Conservation (phyloP, 495 filamentous ascomycete species). For the Jackrogersella multiformis region DNA sequence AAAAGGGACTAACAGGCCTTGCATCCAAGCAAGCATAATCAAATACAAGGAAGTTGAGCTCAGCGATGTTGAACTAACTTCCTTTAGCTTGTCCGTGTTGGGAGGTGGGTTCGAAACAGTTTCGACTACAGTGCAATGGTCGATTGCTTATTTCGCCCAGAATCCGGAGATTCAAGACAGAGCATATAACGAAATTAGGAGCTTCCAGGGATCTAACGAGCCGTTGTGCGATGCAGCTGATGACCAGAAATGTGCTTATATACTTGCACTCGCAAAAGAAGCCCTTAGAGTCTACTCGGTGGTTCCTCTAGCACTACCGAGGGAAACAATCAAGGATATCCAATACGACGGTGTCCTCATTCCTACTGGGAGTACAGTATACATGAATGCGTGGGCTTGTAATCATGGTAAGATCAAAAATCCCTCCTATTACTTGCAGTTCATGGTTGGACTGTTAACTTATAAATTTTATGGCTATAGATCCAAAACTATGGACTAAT, state of each 20-base stretch:
- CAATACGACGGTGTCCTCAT: slow-evolving; percentile 64
- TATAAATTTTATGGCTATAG: slow-evolving; percentile 38
- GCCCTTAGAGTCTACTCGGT: slow-evolving; percentile 69
- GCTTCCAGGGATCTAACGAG: slow-evolving; percentile 61
- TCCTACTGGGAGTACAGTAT: slow-evolving; percentile 67
- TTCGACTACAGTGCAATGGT: slow-evolving; percentile 70
- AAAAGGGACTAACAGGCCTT: slow-evolving; percentile 67
- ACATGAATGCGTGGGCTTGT: slow-evolving; percentile 73
- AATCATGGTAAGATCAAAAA: slow-evolving; percentile 59
- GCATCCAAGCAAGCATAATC: slow-evolving; percentile 72
- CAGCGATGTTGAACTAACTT: slow-evolving; percentile 66
- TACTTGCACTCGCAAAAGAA: slow-evolving; percentile 67
- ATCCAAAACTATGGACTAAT: slow-evolving; percentile 66
- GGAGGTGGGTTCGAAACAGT: slow-evolving; percentile 71
- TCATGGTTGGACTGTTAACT: not conserved
- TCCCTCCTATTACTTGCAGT: not conserved
- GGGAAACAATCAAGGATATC: slow-evolving; percentile 68
- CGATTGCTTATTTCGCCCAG: slow-evolving; percentile 65
- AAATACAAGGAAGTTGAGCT: slow-evolving; percentile 68
- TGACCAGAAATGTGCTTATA: slow-evolving; percentile 69
- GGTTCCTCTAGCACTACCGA: slow-evolving; percentile 67
- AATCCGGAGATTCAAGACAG: slow-evolving; percentile 69
- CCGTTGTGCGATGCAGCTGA: slow-evolving; percentile 66
- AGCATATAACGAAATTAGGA: slow-evolving; percentile 63
- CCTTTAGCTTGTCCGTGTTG: slow-evolving; percentile 71